Percentiles rank a stretch among this genome's conserved stretches.
These are phyloP conservation scores for Talaromyces sp. DNA, from an alignment of 2,329 filamentous ascomycete genomes.

Conservation along the genomic window DNA sequence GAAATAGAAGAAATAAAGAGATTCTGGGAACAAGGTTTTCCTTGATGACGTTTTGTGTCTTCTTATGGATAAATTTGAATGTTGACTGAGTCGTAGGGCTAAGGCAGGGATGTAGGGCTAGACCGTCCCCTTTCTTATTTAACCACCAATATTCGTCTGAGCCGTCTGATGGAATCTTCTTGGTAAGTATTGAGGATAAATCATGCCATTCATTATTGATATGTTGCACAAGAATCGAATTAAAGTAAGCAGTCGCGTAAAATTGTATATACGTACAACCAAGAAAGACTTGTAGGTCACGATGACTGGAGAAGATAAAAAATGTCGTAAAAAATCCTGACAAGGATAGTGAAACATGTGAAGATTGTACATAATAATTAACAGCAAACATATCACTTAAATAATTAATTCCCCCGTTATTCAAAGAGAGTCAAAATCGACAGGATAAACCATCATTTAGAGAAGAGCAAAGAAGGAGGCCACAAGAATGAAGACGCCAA, in stretches of 20 bases:
- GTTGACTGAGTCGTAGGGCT: not conserved
- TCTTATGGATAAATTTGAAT: not conserved
- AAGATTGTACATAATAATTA: conserved; percentile 9
- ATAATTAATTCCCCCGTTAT: not conserved
- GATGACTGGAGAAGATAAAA: not conserved
- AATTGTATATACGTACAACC: not conserved
- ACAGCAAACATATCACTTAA: conserved; percentile 8
- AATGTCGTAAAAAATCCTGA: not conserved
- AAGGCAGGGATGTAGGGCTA: conserved; percentile 4
- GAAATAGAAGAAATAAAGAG: not conserved
- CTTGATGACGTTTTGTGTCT: not conserved
- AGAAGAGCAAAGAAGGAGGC: conserved; percentile 5
- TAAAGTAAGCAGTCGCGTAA: not conserved
- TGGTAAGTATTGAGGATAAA: not conserved
- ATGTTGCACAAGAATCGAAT: conserved; percentile 8
- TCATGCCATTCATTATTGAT: conserved; percentile 7
- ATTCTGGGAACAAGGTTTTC: not conserved
- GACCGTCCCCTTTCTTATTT: not conserved
- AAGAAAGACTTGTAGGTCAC: not conserved
- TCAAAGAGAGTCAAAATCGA: not conserved
- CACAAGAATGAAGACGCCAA: not conserved
- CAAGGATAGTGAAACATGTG: conserved; percentile 1
- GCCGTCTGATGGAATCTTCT: not conserved
- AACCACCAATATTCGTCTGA: not conserved
- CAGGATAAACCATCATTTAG: not conserved